Evolutionary conservation across 2,329 filamentous ascomycete genomes (phyloP), one percentile per base, ranked within the genome.

Genomic region (Lasiodiplodia citricola): DNA sequence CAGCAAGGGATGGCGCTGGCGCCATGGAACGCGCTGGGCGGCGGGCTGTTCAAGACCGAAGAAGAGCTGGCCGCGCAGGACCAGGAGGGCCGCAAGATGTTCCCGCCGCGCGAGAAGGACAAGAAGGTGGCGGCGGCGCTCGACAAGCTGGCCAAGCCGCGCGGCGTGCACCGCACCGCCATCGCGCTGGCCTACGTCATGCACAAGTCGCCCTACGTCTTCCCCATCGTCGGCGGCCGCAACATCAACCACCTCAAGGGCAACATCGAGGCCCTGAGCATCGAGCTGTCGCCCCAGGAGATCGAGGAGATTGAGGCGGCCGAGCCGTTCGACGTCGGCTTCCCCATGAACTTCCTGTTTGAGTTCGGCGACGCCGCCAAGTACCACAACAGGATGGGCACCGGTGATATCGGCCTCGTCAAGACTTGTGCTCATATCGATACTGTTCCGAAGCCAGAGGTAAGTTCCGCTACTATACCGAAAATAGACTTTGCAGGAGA

Each of bases 111-210:
- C 2, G 84, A 87, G 37, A 80, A 85, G 0, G 85, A 87, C 68
- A 78, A 75, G 8, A 83, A 82, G 65, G 82, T 88, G 37, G 87
- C 85, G 64, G 83, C 82, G 31, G 87, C 87, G 0, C 82, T 93
- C 0, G 88, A 87, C 35, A 83, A 87, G 72, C 84, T 92, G 8
- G 88, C 87, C 0, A 86, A 89, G 72, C 23, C 18, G 21, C 31
- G 31, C 41, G 65, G 65, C 28, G 80, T 83, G 11, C 81, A 84
- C 50, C 81, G 91, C 44, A 87, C 87, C 4, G 84, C 85, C 44
- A 80, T 92, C 41, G 91, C 91, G 10, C 79, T 94, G 23, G 91
- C 91, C 1, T 94, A 94, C 74, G 88, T 93, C 14, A 86, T 92
- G 84, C 85, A 88, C 71, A 93, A 93, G 80, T 83, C 89, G 0